Evolutionary conservation across 2,329 filamentous ascomycete species (phyloP), one percentile per base, ranked within the genome.

Genomic region (Chaetomium olivaceum): DNA sequence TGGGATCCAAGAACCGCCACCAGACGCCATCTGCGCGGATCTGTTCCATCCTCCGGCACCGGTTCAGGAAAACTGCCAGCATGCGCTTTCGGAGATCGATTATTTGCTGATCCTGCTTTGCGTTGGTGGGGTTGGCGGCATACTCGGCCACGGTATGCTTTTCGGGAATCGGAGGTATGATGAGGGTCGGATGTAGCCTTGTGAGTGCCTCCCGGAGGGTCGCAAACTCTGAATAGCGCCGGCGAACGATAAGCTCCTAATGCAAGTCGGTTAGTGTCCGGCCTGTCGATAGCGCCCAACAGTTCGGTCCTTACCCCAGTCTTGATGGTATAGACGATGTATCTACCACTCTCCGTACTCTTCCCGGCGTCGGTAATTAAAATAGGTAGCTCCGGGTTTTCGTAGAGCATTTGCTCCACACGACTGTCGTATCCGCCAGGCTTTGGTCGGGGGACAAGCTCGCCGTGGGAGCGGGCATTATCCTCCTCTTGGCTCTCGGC

Each of bases 121-220:
- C 96, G 74, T 94, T 97, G 46, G 95, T 99, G 1, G 96, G 95
- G 73, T 97, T 98, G 31, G 96, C 93, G 19, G 95, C 95, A 76
- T 99, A 99, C 77, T 99, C 95, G 67, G 94, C 94, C 90, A 99
- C 96, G 55, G 93, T 95, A 78, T 99, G 95, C 79, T 99, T 99
- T 80, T 99, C 96, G 25, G 95, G 95, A 73, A 99, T 99, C 3
- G 95, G 95, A 8, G 95, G 96, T 61, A 99, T 91, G 73, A 99
- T 91, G 51, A 99, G 85, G 0, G 95, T 99, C 8, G 96, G 95
- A 76, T 99, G 96, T 68, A 99, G 85, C 72, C 91, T 91, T 56
- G 93, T 93, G 31, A 99, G 85, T 2, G 94, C 94, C 73, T 93
- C 89, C 73, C 95, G 87, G 64, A 99, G 81, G 19, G 94, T 97